phyloP scores from a whole-genome alignment of 164 flowering plant species.

The Chimonanthus salicifolius region DNA sequence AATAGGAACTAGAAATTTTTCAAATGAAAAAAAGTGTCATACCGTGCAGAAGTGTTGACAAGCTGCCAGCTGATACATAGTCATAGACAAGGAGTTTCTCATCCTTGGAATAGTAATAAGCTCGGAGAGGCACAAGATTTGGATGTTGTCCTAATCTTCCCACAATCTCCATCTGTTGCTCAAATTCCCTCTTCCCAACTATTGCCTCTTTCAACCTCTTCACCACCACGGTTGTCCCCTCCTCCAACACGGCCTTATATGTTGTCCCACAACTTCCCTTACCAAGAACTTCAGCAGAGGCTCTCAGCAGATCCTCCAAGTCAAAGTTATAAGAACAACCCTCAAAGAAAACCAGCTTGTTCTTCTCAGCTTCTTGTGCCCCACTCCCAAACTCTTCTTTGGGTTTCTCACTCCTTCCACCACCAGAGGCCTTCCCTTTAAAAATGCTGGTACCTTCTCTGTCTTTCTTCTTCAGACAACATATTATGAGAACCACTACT shows the following conservation, averaged over 20 bases:
- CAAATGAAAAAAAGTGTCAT: constrained; percentile 37
- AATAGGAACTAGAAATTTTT: constrained; percentile 40
- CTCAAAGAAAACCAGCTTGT: constrained; percentile 60
- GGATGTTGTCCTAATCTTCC: constrained; percentile 58
- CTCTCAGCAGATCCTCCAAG: constrained; percentile 64
- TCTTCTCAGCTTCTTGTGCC: constrained; percentile 61
- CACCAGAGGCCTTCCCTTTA: constrained; percentile 25
- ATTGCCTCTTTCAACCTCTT: constrained; percentile 80
- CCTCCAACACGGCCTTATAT: constrained; percentile 60
- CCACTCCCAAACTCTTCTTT: constrained; percentile 61
- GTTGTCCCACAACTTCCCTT: constrained; percentile 76
- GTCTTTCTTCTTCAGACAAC: constrained; percentile 33
- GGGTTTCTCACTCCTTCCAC: constrained; percentile 10
- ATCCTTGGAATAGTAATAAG: constrained; percentile 71
- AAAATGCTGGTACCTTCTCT: constrained; percentile 13
- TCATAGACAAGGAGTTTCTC: constrained; percentile 90
- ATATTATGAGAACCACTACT: constrained; percentile 18
- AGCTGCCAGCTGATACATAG: constrained; percentile 71
- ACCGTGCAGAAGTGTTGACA: constrained; percentile 81
- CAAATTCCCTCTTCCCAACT: constrained; percentile 57
- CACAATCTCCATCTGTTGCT: constrained; percentile 62
- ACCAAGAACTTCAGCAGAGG: constrained; percentile 81
- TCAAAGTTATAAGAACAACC: constrained; percentile 47
- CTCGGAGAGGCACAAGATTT: constrained; percentile 70
- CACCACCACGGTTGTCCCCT: constrained; percentile 68